Percentiles rank a stretch among this genome's conserved stretches.
Evolutionary conservation across 371 early-diverging fungal species (phyloP).

Genomic region (Globomyces sp.): DNA sequence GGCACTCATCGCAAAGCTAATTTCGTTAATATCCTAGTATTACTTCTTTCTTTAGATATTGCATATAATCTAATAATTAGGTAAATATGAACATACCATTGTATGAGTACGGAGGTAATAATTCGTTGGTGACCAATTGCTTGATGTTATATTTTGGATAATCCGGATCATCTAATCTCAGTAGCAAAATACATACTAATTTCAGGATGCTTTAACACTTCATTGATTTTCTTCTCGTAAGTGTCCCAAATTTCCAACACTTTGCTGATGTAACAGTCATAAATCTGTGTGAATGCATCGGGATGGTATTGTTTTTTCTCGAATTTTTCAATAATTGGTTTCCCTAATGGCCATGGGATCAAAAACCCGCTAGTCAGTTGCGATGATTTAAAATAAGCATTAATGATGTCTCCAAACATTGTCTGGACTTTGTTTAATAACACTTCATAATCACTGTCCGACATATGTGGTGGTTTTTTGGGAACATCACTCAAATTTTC

Average conservation of each 20-base stretch:
- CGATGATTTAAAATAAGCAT: neutral
- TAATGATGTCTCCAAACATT: neutral
- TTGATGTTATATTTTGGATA: neutral
- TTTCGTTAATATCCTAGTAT: neutral
- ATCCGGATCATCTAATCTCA: neutral
- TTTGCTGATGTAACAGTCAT: constrained; percentile 1
- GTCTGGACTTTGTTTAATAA: neutral
- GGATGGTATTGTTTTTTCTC: constrained; percentile 8
- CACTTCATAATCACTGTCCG: neutral
- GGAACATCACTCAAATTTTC: neutral
- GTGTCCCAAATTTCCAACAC: neutral
- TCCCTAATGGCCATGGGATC: neutral
- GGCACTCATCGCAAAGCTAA: constrained; percentile 4
- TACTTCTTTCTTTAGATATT: constrained; percentile 5
- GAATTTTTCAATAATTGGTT: neutral
- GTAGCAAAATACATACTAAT: no score
- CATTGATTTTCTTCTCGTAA: neutral
- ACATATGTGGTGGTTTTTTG: constrained; percentile 14
- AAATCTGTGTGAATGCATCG: neutral
- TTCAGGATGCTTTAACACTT: neutral
- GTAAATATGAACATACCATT: neutral
- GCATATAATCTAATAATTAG: neutral
- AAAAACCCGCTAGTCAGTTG: neutral
- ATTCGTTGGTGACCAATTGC: constrained; percentile 10
- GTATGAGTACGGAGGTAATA: constrained; percentile 8